Evolutionary conservation across 2,329 filamentous ascomycete species (phyloP).

Genomic region (Clarireedia hainanense): DNA sequence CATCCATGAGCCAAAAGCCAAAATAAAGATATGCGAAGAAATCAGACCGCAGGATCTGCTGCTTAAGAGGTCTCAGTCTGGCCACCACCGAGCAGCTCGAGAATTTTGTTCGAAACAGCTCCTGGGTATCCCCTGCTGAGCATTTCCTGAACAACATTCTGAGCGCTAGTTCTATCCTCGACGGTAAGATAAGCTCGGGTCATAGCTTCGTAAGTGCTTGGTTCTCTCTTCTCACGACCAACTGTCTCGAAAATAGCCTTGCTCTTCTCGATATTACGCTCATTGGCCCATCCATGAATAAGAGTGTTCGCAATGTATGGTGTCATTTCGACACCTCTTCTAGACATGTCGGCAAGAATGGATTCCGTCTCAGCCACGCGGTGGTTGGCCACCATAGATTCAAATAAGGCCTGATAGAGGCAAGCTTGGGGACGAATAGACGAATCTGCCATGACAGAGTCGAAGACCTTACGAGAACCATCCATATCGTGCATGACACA

Average conservation of each 20-base stretch:
- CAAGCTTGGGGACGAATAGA: slow-evolving; percentile 69
- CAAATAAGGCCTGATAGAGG: slow-evolving; percentile 93
- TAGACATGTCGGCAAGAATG: slow-evolving; percentile 68
- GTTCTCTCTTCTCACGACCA: slow-evolving; percentile 72
- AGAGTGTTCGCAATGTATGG: slow-evolving; percentile 98
- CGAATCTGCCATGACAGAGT: slow-evolving; percentile 63
- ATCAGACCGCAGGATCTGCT: slow-evolving; percentile 1
- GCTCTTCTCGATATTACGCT: slow-evolving; percentile 72
- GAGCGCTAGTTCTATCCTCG: slow-evolving; percentile 70
- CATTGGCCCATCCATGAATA: slow-evolving; percentile 91
- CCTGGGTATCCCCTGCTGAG: slow-evolving; percentile 81
- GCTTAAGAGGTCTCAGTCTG: slow-evolving; percentile 18
- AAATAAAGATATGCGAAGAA: slow-evolving; percentile 16
- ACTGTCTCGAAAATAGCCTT: slow-evolving; percentile 74
- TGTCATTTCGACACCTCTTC: slow-evolving; percentile 72
- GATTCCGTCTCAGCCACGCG: slow-evolving; percentile 67
- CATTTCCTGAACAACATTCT: slow-evolving; percentile 81
- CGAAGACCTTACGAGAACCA: slow-evolving; percentile 74
- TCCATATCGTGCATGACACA: slow-evolving; percentile 89
- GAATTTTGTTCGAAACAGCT: slow-evolving; percentile 87
- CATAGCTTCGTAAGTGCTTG: slow-evolving; percentile 98
- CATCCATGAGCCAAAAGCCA: slow-evolving; percentile 1
- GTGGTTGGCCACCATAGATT: slow-evolving; percentile 94
- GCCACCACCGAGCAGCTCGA: slow-evolving; percentile 71
- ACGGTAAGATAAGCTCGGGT: slow-evolving; percentile 83